phyloP scores from a whole-genome alignment of 495 filamentous ascomycete genomes.

The Cryomyces minteri region DNA sequence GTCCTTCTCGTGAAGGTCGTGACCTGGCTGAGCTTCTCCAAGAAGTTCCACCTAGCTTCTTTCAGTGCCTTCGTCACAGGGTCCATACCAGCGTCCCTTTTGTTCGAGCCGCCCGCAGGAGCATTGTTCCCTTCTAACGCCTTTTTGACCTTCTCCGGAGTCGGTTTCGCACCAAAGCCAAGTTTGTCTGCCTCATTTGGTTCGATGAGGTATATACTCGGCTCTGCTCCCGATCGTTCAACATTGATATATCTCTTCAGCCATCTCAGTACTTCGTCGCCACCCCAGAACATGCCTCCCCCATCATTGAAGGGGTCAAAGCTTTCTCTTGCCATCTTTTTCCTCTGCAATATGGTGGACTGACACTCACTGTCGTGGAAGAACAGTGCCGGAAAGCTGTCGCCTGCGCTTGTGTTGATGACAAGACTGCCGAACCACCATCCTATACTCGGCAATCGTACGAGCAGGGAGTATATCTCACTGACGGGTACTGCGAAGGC shows the following conservation, averaged over 20 bases:
- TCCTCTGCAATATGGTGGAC: constrained; percentile 85
- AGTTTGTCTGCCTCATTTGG: constrained; percentile 67
- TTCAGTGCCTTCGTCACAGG: constrained; percentile 87
- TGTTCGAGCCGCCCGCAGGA: constrained; percentile 7
- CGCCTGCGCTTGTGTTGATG: constrained; percentile 75
- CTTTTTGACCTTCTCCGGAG: constrained; percentile 21
- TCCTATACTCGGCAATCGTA: constrained; percentile 80
- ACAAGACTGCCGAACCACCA: constrained; percentile 98
- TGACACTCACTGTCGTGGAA: constrained; percentile 97
- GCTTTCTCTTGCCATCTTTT: constrained; percentile 56
- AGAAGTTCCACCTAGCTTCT: constrained; percentile 85
- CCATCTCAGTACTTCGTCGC: constrained; percentile 90
- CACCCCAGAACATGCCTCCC: constrained; percentile 88
- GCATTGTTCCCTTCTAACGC: constrained; percentile 7
- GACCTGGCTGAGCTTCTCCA: constrained; percentile 90
- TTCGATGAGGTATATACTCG: constrained; percentile 78
- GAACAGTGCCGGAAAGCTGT: constrained; percentile 87
- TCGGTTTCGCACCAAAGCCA: constrained; percentile 51
- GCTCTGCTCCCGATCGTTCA: constrained; percentile 67
- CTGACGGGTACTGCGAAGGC: constrained; percentile 83
- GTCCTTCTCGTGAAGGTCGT: constrained; percentile 88
- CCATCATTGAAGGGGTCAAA: constrained; percentile 83
- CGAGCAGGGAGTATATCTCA: constrained; percentile 75
- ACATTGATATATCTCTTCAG: constrained; percentile 64
- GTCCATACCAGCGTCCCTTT: constrained; percentile 71